Evolutionary conservation across 495 filamentous ascomycete genomes (phyloP).

Genomic region (Acidiella bohemica): DNA sequence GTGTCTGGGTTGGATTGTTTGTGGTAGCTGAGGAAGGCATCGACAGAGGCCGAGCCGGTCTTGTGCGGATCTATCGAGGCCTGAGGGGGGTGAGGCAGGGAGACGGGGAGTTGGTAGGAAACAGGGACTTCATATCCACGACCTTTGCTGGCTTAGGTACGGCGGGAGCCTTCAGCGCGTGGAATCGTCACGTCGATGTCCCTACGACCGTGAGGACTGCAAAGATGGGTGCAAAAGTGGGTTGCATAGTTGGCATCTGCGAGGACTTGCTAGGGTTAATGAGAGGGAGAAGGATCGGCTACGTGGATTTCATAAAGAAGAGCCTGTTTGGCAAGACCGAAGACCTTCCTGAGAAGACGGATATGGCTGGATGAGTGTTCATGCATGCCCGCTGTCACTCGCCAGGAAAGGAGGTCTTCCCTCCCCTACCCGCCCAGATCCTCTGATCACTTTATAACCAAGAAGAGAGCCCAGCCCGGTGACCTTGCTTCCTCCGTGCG

Average conservation of each 20-base stretch:
- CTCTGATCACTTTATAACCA: too few species aligned
- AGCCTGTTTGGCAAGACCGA: conserved; percentile 1
- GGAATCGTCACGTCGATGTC: conserved; percentile 62
- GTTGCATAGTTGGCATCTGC: conserved; percentile 63
- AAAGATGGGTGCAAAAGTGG: conserved; percentile 61
- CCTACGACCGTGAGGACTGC: conserved; percentile 72
- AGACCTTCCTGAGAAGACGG: too few species aligned
- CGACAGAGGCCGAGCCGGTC: conserved; percentile 38
- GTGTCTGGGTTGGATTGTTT: conserved; percentile 52
- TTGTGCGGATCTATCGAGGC: conserved; percentile 14
- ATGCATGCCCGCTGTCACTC: too few species aligned
- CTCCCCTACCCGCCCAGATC: too few species aligned
- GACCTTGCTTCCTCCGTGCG: too few species aligned
- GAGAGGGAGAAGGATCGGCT: conserved; percentile 56
- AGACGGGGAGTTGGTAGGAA: conserved; percentile 41
- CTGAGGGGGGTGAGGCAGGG: conserved; percentile 7
- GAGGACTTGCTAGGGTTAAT: conserved; percentile 56
- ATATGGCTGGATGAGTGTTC: too few species aligned
- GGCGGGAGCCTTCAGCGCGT: conserved; percentile 73
- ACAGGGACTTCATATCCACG: conserved; percentile 59
- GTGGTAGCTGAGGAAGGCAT: conserved; percentile 71
- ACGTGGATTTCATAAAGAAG: conserved; percentile 43
- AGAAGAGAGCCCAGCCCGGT: too few species aligned
- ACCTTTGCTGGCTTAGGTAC: conserved; percentile 67
- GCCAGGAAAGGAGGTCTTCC: too few species aligned